A percentile compares a stretch with the other conserved stretches of the same genome.
phyloP scores from a whole-genome alignment of 139 green algal species.

The Desmodesmus armatus region DNA sequence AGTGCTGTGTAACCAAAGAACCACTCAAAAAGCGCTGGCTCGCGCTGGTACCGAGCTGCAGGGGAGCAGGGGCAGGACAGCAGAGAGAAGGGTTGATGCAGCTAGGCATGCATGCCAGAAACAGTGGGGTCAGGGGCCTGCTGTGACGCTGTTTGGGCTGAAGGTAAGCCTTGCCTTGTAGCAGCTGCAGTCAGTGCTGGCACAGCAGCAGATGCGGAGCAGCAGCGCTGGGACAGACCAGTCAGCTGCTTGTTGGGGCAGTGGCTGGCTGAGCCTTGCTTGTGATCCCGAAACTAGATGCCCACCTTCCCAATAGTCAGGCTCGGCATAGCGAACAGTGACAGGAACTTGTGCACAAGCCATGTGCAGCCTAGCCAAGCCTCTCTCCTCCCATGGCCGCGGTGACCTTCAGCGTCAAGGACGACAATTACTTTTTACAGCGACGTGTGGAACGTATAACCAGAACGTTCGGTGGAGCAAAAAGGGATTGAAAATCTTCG shows the following conservation, averaged over 20 bases:
- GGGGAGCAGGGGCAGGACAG: neutral
- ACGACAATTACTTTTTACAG: neutral
- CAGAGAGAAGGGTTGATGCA: neutral
- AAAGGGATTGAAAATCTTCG: no score
- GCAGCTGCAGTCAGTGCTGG: neutral
- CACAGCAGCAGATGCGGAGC: no score
- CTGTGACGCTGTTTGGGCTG: neutral
- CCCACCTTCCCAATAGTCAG: slow-evolving; percentile 37
- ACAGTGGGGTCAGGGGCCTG: neutral
- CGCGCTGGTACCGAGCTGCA: slow-evolving; percentile 19
- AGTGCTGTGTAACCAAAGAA: slow-evolving; percentile 51
- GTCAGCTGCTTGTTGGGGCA: no score
- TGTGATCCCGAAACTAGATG: neutral
- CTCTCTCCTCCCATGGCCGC: neutral
- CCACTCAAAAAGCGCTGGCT: slow-evolving; percentile 37
- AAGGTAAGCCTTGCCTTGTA: neutral
- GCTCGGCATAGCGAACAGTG: slow-evolving; percentile 23
- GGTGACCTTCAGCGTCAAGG: neutral
- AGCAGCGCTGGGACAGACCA: neutral
- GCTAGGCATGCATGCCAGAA: neutral
- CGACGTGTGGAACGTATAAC: neutral
- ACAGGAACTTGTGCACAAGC: neutral
- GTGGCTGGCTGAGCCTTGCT: neutral
- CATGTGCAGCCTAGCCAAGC: neutral
- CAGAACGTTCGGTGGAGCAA: no score